Base-by-base conservation (phyloP, 305 asterid species). In the Withania somnifera region DNA sequence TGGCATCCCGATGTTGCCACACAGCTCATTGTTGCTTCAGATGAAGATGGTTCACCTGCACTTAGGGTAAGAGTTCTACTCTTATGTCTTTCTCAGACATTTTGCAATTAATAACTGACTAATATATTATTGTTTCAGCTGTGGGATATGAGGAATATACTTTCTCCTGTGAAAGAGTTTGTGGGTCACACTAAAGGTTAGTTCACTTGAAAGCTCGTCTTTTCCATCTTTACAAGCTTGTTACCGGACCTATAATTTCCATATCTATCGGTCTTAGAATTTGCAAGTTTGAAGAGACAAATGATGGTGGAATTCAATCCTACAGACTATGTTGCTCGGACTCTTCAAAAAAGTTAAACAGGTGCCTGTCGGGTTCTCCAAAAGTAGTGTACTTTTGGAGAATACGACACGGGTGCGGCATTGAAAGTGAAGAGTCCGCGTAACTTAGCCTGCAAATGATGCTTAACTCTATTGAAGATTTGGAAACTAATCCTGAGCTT, bases 1-100 rank as follows among this genome's bases (percentile, higher is more conserved):
- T 97, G 99, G 99, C 87, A 97, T 86, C 99, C 99, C 6, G 97
- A 94, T 82, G 79, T 92, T 87, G 97, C 97, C 19, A 97, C 98
- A 51, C 98, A 94, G 88, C 97, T 97, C 28, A 87, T 94, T 82
- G 98, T 97, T 85, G 98, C 99, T 86, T 94, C 99, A 38, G 99
- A 97, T 87, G 99, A 97, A 84, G 99, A 97, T 83, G 88, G 81
- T 88, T 94, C 98, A 19, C 97, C 99, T 80, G 88, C 97, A 83
- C 94, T 93, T 40, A 90, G 91, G 89, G 99, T 97, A 91, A 85
- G 52, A 76, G 9, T 73, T 15, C 17, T 50, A 47, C 28, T 15
- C 45, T 47, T 85, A 36, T 78, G 38, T 63, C 6, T 71, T 71
- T 83, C 79, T 58, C 84, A 57, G 42, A 63, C 36, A 36, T 84